Base-by-base conservation (phyloP, 345 rosid genomes). In the Eucalyptus erythrocorys region DNA sequence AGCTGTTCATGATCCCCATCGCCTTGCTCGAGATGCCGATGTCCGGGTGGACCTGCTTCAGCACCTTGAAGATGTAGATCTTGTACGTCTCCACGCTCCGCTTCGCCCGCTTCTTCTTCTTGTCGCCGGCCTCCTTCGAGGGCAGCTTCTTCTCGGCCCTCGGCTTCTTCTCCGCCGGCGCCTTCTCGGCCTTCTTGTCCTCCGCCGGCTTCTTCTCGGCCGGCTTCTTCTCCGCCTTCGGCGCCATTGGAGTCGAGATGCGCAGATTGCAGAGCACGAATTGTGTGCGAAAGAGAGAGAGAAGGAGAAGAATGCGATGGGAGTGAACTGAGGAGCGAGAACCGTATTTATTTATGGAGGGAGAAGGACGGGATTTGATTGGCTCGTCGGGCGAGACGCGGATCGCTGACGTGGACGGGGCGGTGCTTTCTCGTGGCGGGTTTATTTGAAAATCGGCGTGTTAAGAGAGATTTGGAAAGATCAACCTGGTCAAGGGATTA, bases 41-140 rank as follows among this genome's bases (percentile, higher is more conserved):
- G 81, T 90, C 92, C 3, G 93, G 93, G 53, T 92, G 93, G 42
- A 92, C 93, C 87, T 91, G 93, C 87, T 91, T 91, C 89, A 90
- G 87, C 13, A 90, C 91, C 92, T 92, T 92, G 93, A 92, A 92
- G 88, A 92, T 92, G 91, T 92, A 92, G 80, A 92, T 90, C 91
- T 92, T 90, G 93, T 92, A 90, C 61, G 93, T 92, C 88, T 90
- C 93, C 6, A 89, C 89, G 87, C 89, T 89, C 90, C 87, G 89
- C 93, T 89, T 90, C 6, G 30, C 32, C 50, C 87, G 79, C 90
- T 90, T 90, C 93, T 89, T 92, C 91, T 89, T 92, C 91, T 89
- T 92, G 57, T 92, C 91, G 7, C 84, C 90, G 40, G 85, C 90
- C 24, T 88, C 92, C 76, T 90, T 89, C 2, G 68, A 6, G 34